Base-by-base conservation (phyloP, 371 early-diverging fungal genomes). In the Rozella allomycis region DNA sequence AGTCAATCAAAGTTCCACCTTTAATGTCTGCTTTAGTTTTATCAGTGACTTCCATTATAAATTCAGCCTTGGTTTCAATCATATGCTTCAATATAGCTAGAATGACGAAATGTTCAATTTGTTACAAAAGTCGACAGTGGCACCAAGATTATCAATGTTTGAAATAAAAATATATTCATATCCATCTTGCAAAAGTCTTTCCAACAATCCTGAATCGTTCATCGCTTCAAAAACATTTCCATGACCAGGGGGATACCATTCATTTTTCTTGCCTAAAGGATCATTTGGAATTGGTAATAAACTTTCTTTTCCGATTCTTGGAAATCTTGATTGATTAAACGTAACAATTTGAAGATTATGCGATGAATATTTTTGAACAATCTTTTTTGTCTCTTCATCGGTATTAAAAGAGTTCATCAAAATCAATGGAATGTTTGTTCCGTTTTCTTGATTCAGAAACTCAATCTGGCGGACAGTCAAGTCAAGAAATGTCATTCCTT, bases 371-470 rank as follows among this genome's bases (percentile, higher is more conserved):
- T 90, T 90, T 58, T 82, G 85, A 39, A 94, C 80, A 40, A 97
- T 83, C 45, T 86, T 79, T 48, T 73, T 63, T 17, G 99, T 98
- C 49, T 91, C 86, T 17, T 78, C 77, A 46, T 94, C 83, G 0
- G 99, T 98, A 54, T 98, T 98, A 71, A 97, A 98, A 19, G 90
- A 88, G 71, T 98, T 98, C 99, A 98, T 98, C 34, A 97, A 67
- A 35, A 98, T 82, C 30, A 97, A 72, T 7, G 99, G 97, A 19
- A 98, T 91, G 35, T 73, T 70, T 44, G 78, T 80, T 29, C 72
- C 70, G 55, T 84, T 67, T 32, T 67, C 63, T 42, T 69, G 68
- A 69, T 96, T 93, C 38, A 97, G 54, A 49, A 39, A 78, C 67
- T 94, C 94, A 45, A 98, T 80, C 58, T 98, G 99, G 47, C 88